Percentiles rank a stretch among this genome's conserved stretches.
Evolutionary conservation across 1,284 basidiomycete species (phyloP).

Genomic region (Trametes sp.): DNA sequence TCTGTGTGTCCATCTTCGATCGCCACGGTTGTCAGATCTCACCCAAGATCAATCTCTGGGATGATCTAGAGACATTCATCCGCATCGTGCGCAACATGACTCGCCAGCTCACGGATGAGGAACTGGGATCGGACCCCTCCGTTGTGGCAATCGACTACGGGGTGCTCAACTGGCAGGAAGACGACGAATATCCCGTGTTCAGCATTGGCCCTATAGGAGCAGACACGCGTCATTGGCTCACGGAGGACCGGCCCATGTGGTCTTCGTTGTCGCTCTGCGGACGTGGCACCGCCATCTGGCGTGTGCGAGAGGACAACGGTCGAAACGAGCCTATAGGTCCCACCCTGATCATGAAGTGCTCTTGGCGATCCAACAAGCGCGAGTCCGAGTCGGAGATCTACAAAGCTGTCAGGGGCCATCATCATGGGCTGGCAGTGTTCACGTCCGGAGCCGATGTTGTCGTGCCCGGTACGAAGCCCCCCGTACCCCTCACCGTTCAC

Average conservation of each 20-base stretch:
- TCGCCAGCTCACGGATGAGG: neutral
- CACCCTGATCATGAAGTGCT: constrained; percentile 26
- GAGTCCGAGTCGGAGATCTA: constrained; percentile 26
- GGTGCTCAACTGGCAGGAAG: neutral
- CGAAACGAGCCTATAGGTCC: neutral
- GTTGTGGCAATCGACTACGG: too few species aligned
- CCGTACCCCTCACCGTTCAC: neutral
- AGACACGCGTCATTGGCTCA: too few species aligned
- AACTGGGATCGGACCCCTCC: constrained; percentile 24
- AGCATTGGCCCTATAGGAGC: too few species aligned
- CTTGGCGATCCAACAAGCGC: constrained; percentile 26
- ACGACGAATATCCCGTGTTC: too few species aligned
- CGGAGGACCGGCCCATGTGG: constrained; percentile 25
- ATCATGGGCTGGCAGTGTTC: constrained; percentile 7
- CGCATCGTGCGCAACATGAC: constrained; percentile 14
- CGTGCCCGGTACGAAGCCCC: too few species aligned
- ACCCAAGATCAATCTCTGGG: constrained; percentile 12
- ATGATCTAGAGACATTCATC: constrained; percentile 5
- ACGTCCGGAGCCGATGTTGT: constrained; percentile 15
- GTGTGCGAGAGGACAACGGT: constrained; percentile 9
- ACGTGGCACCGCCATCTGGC: constrained; percentile 29
- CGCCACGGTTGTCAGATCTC: constrained; percentile 33
- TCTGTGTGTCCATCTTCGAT: constrained; percentile 33
- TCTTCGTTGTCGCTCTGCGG: constrained; percentile 30
- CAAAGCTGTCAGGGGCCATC: neutral